These are phyloP conservation scores for Metschnikowia drakensbergensis DNA, from an alignment of 805 yeast species.

Conservation along the genomic window DNA sequence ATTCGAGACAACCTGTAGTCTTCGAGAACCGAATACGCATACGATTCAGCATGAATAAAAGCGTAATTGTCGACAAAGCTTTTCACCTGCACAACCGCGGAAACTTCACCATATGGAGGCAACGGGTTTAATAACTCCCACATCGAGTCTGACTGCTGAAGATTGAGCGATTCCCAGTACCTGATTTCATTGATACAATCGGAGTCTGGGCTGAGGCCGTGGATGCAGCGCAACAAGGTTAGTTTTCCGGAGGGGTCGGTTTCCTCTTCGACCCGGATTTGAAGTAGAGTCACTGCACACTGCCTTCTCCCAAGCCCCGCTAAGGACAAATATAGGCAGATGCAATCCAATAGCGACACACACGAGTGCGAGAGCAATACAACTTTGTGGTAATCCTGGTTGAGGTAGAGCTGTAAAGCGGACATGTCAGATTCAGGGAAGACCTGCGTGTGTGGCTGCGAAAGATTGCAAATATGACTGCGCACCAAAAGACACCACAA, in stretches of 20 bases:
- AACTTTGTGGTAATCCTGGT: conserved; percentile 7
- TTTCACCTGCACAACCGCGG: conserved; percentile 1
- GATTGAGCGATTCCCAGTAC: conserved; percentile 9
- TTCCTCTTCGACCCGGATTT: conserved; percentile 5
- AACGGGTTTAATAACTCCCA: not conserved
- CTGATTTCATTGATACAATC: conserved; percentile 2
- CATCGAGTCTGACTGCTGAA: not conserved
- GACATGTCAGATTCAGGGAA: conserved; percentile 3
- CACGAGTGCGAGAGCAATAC: conserved; percentile 7
- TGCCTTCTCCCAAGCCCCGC: conserved; percentile 11
- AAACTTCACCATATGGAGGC: not conserved
- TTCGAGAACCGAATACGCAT: conserved; percentile 2
- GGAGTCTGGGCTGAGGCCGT: conserved; percentile 3
- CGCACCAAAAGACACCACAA: not conserved
- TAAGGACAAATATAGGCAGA: conserved; percentile 7
- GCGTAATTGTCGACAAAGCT: conserved; percentile 3
- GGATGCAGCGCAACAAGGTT: conserved; percentile 5
- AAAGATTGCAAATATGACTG: conserved; percentile 1
- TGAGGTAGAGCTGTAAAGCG: conserved; percentile 6
- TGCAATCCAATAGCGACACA: conserved; percentile 5
- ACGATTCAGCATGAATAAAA: conserved; percentile 6
- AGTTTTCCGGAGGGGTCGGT: conserved; percentile 6
- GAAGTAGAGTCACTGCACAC: conserved; percentile 9
- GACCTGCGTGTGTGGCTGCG: conserved; percentile 1
- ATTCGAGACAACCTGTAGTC: not conserved